Percentiles rank a stretch among this genome's conserved stretches.
Evolutionary conservation across 1,284 basidiomycete species (phyloP).

Genomic region (Ceratobasidium sp.): DNA sequence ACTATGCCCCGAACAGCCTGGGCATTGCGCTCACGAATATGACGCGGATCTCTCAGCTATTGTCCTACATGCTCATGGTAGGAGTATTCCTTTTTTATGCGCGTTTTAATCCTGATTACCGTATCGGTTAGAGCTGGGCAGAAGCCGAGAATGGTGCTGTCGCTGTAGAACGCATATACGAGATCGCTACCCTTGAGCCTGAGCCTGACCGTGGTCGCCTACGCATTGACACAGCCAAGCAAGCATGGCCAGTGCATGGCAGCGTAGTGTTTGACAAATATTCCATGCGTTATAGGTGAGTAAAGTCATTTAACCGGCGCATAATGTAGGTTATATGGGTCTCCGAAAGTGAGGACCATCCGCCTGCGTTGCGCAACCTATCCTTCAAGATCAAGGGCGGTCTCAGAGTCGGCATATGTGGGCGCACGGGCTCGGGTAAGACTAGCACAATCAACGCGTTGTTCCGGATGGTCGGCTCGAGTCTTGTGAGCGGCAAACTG

Average conservation of each 20-base stretch:
- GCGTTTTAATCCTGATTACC: constrained; percentile 9
- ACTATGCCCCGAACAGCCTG: constrained; percentile 41
- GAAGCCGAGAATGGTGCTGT: constrained; percentile 11
- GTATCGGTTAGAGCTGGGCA: constrained; percentile 51
- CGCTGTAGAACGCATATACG: constrained; percentile 10
- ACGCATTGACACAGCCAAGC: neutral
- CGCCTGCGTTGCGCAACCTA: neutral
- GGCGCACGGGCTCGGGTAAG: constrained; percentile 19
- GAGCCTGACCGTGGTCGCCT: neutral
- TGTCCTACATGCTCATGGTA: constrained; percentile 46
- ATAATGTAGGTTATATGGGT: neutral
- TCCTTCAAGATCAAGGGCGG: constrained; percentile 3
- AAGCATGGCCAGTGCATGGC: neutral
- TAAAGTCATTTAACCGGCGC: neutral
- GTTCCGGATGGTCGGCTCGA: constrained; percentile 13
- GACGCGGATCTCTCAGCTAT: constrained; percentile 46
- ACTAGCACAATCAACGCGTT: constrained; percentile 22
- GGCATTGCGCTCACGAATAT: constrained; percentile 54
- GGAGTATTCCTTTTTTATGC: neutral
- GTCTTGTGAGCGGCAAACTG: neutral
- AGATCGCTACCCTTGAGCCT: neutral
- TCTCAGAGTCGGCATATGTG: constrained; percentile 3
- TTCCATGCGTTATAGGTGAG: constrained; percentile 18
- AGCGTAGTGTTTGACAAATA: neutral
- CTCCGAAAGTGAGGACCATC: neutral